These are phyloP conservation scores for Hirsutella rhossiliensis DNA, from an alignment of 2,329 filamentous ascomycete species.

Conservation along the genomic window DNA sequence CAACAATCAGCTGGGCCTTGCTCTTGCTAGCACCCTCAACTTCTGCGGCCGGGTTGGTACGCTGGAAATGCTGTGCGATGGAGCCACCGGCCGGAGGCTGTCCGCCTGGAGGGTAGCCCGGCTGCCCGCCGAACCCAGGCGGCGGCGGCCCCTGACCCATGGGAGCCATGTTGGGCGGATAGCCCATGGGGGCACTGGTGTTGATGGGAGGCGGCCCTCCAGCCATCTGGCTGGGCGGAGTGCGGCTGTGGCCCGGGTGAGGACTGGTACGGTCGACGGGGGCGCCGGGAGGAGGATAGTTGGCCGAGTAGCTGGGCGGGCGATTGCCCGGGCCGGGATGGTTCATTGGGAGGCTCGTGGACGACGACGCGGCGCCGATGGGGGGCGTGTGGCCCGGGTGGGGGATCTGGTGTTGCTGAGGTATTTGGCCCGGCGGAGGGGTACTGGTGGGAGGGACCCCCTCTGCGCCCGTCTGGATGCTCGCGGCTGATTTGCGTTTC, in stretches of 20 bases:
- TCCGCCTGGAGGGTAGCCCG: conserved; percentile 35
- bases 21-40: conserved; percentile 80
- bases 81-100: conserved; percentile 23
- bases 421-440: conserved; percentile 35
- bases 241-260: conserved; percentile 35
- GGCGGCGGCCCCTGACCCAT: conserved; percentile 32
- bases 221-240: conserved; percentile 47
- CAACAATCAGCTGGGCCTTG: conserved; percentile 95
- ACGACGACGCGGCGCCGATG: conserved; percentile 29
- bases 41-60: conserved; percentile 48
- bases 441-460: conserved; percentile 19
- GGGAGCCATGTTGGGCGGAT: conserved; percentile 41
- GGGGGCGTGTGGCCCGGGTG: conserved; percentile 21
- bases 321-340: conserved; percentile 46
- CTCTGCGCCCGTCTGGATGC: conserved; percentile 38
- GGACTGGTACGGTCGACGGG: conserved; percentile 43
- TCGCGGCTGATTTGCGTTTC: conserved; percentile 62
- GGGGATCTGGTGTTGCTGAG: conserved; percentile 29
- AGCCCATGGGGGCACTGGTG: conserved; percentile 48
- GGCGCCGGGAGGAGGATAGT: conserved; percentile 32
- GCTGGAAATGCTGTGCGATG: conserved; percentile 28
- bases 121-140: conserved; percentile 30
- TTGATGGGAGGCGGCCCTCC: conserved; percentile 57
- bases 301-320: conserved; percentile 51
- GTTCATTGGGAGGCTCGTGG: conserved; percentile 46